Conservation (phyloP, 2,329 filamentous ascomycete species). For the Beauveria australis region DNA sequence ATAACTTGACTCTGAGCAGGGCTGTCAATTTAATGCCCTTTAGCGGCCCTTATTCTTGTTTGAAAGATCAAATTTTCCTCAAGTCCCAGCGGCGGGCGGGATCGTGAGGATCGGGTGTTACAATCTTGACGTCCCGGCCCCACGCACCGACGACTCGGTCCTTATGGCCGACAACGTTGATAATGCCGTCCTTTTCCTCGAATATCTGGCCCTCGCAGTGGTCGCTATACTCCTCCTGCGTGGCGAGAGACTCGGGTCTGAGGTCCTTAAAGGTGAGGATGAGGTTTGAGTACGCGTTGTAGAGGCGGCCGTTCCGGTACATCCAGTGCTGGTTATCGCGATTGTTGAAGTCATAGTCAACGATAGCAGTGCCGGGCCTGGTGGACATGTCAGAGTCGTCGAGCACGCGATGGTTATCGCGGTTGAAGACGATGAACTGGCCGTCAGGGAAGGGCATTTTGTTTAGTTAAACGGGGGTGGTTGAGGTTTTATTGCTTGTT, state of each 20-base stretch:
- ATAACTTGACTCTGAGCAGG: too few relatives aligned
- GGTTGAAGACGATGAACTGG: background rate
- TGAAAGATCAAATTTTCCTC: too few relatives aligned
- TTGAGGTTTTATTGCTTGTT: too few relatives aligned
- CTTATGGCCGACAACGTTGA: background rate
- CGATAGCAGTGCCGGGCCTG: background rate
- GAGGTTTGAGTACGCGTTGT: background rate
- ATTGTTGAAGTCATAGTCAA: background rate
- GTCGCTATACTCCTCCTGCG: background rate
- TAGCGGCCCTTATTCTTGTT: too few relatives aligned
- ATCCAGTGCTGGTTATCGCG: background rate
- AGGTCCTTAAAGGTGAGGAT: background rate
- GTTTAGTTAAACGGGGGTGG: background rate
- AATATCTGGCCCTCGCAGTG: background rate
- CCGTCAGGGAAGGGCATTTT: background rate
- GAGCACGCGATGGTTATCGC: background rate
- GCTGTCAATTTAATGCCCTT: too few relatives aligned
- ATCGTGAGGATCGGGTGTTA: background rate
- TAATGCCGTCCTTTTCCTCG: background rate
- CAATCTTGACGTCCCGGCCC: background rate
- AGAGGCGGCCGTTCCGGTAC: background rate
- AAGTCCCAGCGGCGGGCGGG: background rate
- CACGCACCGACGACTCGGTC: background rate
- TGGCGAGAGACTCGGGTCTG: background rate
- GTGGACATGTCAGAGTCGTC: background rate